These are phyloP conservation scores for Fusarium domesticum DNA, from an alignment of 2,329 filamentous ascomycete genomes.

Conservation along the genomic window DNA sequence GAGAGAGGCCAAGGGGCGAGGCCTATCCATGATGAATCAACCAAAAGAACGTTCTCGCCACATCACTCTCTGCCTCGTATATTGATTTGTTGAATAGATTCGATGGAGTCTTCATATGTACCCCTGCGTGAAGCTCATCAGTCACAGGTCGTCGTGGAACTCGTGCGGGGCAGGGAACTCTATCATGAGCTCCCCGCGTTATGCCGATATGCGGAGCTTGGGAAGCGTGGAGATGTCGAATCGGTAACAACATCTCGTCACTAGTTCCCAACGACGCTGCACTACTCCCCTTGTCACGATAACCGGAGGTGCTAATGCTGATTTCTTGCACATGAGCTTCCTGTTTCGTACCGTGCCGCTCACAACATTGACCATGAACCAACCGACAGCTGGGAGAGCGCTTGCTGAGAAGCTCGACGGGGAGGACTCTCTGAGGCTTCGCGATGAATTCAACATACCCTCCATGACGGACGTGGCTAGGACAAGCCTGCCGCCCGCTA, in stretches of 20 bases:
- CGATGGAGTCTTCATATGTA: no score
- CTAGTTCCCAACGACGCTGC: no score
- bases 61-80: no score
- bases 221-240: slow-evolving; percentile 6
- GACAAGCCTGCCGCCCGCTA: slow-evolving; percentile 23
- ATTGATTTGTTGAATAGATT: no score
- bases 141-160: no score
- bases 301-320: no score
- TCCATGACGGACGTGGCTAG: slow-evolving; percentile 36
- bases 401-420: slow-evolving; percentile 44
- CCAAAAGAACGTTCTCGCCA: not conserved
- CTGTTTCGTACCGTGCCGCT: slow-evolving; percentile 3
- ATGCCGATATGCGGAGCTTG: slow-evolving; percentile 19
- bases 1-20: not conserved
- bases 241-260: not conserved
- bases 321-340: slow-evolving; percentile 6
- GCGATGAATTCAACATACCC: slow-evolving; percentile 70
- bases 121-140: no score
- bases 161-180: no score
- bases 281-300: no score
- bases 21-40: not conserved
- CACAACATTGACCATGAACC: no score
- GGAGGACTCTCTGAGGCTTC: slow-evolving; percentile 53
- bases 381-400: slow-evolving; percentile 14
- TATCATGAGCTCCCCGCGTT: slow-evolving; percentile 19